Evolutionary conservation across 768 basidiomycete species (phyloP).

Genomic region (Leccinellum rugosiceps): DNA sequence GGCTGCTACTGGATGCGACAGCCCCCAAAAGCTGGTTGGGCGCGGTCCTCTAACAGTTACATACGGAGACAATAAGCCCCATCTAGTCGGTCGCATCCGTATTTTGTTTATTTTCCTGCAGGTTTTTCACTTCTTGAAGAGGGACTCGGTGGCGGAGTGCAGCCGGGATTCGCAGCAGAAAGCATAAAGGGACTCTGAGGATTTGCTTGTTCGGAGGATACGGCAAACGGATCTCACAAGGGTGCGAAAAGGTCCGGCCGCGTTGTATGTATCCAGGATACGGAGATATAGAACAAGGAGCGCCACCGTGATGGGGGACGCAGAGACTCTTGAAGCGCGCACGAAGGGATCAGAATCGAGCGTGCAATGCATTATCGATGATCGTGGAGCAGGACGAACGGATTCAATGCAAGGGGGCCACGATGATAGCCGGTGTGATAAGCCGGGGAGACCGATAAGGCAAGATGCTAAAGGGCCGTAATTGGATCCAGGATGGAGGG

Average conservation of each 20-base stretch:
- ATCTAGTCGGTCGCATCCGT: constrained; percentile 11
- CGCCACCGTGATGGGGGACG: background rate
- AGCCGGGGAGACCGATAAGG: constrained; percentile 8
- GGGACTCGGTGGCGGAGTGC: background rate
- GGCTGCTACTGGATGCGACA: constrained; percentile 6
- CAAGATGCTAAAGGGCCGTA: background rate
- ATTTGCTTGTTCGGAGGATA: background rate
- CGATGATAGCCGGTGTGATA: constrained; percentile 19
- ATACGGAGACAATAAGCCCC: constrained; percentile 16
- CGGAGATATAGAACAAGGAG: constrained; percentile 1
- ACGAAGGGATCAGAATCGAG: background rate
- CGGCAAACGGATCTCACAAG: constrained; percentile 16
- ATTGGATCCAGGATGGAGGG: constrained; percentile 4
- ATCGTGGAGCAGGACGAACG: background rate
- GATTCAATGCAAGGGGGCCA: background rate
- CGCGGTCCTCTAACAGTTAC: background rate
- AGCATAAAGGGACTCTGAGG: background rate
- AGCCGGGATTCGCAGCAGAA: background rate
- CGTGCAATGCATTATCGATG: background rate
- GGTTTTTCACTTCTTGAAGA: background rate
- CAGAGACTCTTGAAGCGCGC: background rate
- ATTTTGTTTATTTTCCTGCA: background rate
- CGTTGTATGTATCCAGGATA: constrained; percentile 10
- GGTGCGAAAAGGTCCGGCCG: constrained; percentile 12
- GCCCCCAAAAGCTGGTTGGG: constrained; percentile 4